These are phyloP conservation scores for Amyloporia xantha DNA, from an alignment of 768 basidiomycete species.

Conservation along the genomic window DNA sequence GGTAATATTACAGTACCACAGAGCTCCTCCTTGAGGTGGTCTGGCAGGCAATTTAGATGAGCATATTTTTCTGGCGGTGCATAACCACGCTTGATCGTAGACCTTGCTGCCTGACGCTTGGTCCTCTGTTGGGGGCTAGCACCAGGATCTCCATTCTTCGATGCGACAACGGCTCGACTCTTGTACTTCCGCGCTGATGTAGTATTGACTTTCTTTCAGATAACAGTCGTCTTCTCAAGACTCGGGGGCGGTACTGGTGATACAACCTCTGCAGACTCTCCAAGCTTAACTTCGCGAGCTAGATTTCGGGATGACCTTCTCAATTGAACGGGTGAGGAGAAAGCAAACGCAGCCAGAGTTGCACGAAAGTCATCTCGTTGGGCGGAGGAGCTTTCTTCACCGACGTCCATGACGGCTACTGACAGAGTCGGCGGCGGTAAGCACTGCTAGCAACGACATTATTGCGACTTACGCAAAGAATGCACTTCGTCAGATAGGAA, in stretches of 20 bases:
- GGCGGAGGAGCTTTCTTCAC: too few species aligned
- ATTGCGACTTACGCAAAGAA: too few species aligned
- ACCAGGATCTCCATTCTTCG: neutral
- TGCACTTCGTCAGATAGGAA: too few species aligned
- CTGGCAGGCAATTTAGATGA: conserved; percentile 44
- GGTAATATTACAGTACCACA: conserved; percentile 39
- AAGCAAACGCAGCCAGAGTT: neutral
- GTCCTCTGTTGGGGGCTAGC: neutral
- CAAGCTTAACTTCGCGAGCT: neutral
- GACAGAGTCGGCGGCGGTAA: too few species aligned
- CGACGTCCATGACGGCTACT: too few species aligned
- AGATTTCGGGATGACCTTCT: neutral
- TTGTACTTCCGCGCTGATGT: neutral
- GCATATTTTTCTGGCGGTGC: conserved; percentile 47
- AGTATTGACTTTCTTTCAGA: neutral
- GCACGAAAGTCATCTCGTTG: neutral
- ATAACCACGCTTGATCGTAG: conserved; percentile 36
- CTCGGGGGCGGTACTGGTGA: neutral
- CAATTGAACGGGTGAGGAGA: neutral
- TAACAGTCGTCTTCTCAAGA: neutral
- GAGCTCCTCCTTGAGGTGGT: conserved; percentile 45
- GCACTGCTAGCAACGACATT: too few species aligned
- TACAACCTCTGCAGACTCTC: neutral
- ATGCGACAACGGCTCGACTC: neutral
- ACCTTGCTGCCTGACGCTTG: conserved; percentile 4